Evolutionary conservation across 148 eudicot genomes (phyloP).

Genomic region (Vaccinium darrowii): DNA sequence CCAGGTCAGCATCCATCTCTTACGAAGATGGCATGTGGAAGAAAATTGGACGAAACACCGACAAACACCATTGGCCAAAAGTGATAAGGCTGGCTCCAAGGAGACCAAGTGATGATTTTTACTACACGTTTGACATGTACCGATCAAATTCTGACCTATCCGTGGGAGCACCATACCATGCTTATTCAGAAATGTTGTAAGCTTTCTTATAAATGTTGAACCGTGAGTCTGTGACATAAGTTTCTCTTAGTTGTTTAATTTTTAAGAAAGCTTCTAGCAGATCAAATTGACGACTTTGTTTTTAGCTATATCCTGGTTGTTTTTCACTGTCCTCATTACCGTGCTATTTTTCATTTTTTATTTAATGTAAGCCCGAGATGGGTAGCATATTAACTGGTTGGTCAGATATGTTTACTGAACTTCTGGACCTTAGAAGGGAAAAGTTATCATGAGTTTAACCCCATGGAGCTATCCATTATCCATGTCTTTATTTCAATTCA

Average conservation of each 20-base stretch:
- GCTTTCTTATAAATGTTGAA: neutral
- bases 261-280: neutral
- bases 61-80: neutral
- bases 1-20: neutral
- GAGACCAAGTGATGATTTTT: neutral
- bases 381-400: neutral
- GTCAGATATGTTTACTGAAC: neutral
- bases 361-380: neutral
- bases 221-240: neutral
- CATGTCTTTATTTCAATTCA: neutral
- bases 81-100: neutral
- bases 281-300: neutral
- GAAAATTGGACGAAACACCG: neutral
- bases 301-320: neutral
- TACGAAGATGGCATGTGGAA: neutral
- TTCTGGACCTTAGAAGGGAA: neutral
- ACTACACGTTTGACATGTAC: neutral
- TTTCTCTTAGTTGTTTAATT: neutral
- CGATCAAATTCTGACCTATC: neutral
- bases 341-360: neutral
- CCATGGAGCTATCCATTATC: neutral
- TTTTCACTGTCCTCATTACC: neutral
- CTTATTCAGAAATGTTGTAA: too few relatives aligned
- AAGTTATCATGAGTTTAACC: neutral
- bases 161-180: neutral